These are phyloP conservation scores for Brachypodium distachyon DNA, from an alignment of 202 grass and related monocot genomes.

Conservation along the genomic window DNA sequence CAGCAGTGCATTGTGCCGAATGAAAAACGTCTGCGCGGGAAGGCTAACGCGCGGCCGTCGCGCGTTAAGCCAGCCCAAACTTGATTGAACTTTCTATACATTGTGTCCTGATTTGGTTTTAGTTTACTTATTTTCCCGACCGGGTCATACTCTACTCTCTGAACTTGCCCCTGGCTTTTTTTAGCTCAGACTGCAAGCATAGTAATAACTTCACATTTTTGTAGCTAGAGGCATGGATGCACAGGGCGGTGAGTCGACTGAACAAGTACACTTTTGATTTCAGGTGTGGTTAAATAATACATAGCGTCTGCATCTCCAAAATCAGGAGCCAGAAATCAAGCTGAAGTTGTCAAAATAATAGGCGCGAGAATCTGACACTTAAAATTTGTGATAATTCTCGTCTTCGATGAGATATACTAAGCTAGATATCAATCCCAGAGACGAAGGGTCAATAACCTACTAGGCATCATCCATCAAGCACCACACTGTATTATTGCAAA, in stretches of 20 bases:
- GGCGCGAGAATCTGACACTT: slow-evolving; percentile 38
- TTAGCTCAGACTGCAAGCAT: too few relatives aligned
- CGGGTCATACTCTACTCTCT: too few relatives aligned
- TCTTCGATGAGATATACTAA: slow-evolving; percentile 42
- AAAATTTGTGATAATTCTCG: slow-evolving; percentile 65
- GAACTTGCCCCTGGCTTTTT: too few relatives aligned
- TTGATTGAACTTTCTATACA: too few relatives aligned
- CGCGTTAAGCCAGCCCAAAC: too few relatives aligned
- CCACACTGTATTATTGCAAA: slow-evolving; percentile 46
- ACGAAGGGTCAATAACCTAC: slow-evolving; percentile 27
- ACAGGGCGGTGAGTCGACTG: background rate
- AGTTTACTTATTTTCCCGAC: too few relatives aligned
- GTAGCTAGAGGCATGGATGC: background rate
- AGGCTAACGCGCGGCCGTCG: too few relatives aligned
- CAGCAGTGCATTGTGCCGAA: too few relatives aligned
- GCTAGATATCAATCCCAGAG: slow-evolving; percentile 35
- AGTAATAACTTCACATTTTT: background rate
- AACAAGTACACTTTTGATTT: slow-evolving; percentile 16
- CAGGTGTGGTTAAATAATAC: slow-evolving; percentile 25
- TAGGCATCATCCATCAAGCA: slow-evolving; percentile 31
- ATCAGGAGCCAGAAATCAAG: slow-evolving; percentile 15
- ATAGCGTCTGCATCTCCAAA: slow-evolving; percentile 26
- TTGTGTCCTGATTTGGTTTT: too few relatives aligned
- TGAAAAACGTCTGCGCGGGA: too few relatives aligned
- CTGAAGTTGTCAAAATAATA: slow-evolving; percentile 16